Base-by-base conservation (phyloP, 192 early-diverging fungal genomes). In the Backusella australiensis region DNA sequence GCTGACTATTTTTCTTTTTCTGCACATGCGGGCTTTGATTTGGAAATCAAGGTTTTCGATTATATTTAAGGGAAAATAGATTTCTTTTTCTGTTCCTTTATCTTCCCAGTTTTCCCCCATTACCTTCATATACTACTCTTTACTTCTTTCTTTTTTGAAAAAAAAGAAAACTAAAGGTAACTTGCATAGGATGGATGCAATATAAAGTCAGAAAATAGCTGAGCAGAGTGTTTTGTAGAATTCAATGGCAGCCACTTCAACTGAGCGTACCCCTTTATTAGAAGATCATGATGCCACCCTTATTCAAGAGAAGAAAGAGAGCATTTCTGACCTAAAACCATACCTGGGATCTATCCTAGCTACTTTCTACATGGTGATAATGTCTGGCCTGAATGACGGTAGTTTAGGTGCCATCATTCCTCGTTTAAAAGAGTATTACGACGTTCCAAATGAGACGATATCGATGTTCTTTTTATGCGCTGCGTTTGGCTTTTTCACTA, bases 361-460 rank as follows among this genome's bases (percentile, higher is more conserved):
- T 23, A 29, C 46, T 12, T 46, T 29, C 23, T 76, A 36, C 32
- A 76, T 76, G 67, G 70, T 46, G 6, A 65, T 70, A 1, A 34
- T 75, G 9, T 53, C 75, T 49, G 78, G 78, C 38, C 34, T 80
- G 7, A 78, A 82, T 26, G 81, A 82, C 44, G 81, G 81, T 38
- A 70, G 41, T 23, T 69, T 82, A 38, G 81, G 77, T 29, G 65
- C 78, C 7, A 75, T 82, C 8, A 74, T 82, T 34, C 77, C 81
- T 36, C 65, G 59, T 1, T 67, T 82, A 49, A 78, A 75, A 42
- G 34, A 59, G 8, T 75, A 75, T 32, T 82, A 82, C 72, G 69
- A 34, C 52, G 26, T 82, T 46, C 42, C 73, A 32, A 69, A 82
- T 19, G 63, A 73, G 11, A 44, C 73, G 19, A 46, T 82, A 8